Percentiles rank a stretch among this genome's conserved stretches.
Evolutionary conservation across 495 filamentous ascomycete genomes (phyloP).

Genomic region (Collariella sp.): DNA sequence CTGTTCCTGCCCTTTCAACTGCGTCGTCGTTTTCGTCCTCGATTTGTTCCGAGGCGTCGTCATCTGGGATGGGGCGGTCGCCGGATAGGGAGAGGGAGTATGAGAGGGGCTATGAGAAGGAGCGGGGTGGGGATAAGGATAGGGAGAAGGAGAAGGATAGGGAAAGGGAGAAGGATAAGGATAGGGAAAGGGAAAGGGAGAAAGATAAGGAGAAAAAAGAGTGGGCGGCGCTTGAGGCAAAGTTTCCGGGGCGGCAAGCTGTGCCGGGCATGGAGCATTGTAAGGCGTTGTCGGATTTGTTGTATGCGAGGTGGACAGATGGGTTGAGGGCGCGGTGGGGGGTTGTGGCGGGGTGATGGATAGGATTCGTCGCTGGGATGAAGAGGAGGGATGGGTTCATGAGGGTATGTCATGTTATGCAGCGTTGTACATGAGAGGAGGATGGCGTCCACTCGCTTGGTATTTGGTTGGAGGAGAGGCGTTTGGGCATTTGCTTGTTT

Average conservation of each 20-base stretch:
- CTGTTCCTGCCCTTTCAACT: background rate
- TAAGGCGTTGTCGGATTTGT: constrained; percentile 77
- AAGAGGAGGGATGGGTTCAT: background rate
- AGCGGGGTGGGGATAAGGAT: background rate
- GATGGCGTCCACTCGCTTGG: too few relatives aligned
- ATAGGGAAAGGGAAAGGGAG: constrained; percentile 1
- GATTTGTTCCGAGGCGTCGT: background rate
- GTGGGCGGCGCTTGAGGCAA: constrained; percentile 34
- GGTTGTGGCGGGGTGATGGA: constrained; percentile 7
- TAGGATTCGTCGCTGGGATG: too few relatives aligned
- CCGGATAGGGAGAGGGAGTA: background rate
- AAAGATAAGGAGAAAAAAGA: constrained; percentile 36
- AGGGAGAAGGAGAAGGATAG: constrained; percentile 1
- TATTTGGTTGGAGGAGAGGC: background rate
- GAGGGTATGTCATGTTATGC: constrained; percentile 2
- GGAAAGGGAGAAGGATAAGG: background rate
- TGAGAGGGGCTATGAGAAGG: background rate
- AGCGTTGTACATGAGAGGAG: too few relatives aligned
- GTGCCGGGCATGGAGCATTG: constrained; percentile 82
- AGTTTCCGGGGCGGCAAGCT: constrained; percentile 40
- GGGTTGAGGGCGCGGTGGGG: constrained; percentile 72
- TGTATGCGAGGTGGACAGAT: constrained; percentile 84
- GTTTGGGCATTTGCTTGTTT: background rate
- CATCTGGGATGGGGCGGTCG: too few relatives aligned
- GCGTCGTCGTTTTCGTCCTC: background rate